Conservation (phyloP, 345 rosid species). For the Eucalyptus pumila region DNA sequence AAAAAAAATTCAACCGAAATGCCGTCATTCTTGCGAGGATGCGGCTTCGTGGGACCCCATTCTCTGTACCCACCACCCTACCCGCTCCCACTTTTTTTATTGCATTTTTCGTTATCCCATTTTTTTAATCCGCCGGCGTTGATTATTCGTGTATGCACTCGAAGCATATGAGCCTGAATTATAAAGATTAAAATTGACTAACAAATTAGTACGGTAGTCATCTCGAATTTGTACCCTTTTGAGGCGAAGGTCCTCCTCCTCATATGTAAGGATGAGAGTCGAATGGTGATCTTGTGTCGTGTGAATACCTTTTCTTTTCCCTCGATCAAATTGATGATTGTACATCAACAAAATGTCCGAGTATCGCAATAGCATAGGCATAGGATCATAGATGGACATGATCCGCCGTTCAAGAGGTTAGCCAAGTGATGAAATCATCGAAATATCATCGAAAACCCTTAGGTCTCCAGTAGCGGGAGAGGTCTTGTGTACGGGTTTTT, state of each 20-base stretch:
- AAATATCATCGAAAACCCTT: neutral
- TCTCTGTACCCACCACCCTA: neutral
- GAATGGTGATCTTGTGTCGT: neutral
- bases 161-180: neutral
- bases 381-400: neutral
- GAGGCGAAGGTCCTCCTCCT: neutral
- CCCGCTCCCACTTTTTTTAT: neutral
- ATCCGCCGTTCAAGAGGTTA: neutral
- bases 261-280: neutral
- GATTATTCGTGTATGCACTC: neutral
- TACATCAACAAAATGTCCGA: neutral
- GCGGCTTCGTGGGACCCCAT: neutral
- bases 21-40: neutral
- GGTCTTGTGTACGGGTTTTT: neutral
- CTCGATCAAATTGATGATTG: neutral
- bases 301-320: neutral
- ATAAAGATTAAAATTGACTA: neutral
- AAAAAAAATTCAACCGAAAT: neutral
- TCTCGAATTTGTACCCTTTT: neutral
- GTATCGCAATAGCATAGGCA: neutral
- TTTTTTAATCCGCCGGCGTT: neutral
- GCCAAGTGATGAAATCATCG: neutral
- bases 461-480: neutral
- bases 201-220: neutral
- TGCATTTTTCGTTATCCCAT: neutral